Evolutionary conservation across 345 rosid species (phyloP).

Genomic region (Eucalyptus erythrocorys): DNA sequence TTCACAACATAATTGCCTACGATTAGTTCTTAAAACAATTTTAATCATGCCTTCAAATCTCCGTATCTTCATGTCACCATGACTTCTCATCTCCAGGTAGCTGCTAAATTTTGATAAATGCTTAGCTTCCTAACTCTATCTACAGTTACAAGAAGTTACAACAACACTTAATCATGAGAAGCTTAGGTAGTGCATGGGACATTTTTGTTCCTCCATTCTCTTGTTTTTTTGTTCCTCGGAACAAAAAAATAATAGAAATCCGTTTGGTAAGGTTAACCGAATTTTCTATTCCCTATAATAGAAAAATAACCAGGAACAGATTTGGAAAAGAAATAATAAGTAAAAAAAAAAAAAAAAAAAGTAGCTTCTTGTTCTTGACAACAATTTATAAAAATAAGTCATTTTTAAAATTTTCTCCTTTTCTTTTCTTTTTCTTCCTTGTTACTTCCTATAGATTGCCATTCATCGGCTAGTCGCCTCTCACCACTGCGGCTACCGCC

Average conservation of each 20-base stretch:
- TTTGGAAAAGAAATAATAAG: too few species aligned
- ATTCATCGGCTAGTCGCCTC: fast-evolving
- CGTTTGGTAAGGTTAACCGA: fast-evolving
- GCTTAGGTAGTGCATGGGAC: not conserved
- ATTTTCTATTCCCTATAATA: too few species aligned
- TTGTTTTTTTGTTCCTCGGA: fast-evolving
- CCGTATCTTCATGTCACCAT: not conserved
- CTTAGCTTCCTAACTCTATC: not conserved
- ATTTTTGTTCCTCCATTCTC: too few species aligned
- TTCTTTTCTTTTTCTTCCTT: too few species aligned
- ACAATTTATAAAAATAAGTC: too few species aligned
- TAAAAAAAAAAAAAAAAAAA: too few species aligned
- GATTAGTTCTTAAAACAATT: too few species aligned
- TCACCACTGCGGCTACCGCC: fast-evolving
- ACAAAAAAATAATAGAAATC: fast-evolving
- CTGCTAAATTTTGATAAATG: not conserved
- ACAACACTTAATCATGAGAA: not conserved
- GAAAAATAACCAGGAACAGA: too few species aligned
- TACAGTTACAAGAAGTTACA: not conserved
- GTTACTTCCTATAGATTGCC: fast-evolving
- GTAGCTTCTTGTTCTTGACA: fast-evolving
- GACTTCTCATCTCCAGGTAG: not conserved
- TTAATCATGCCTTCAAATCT: too few species aligned
- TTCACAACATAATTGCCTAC: too few species aligned
- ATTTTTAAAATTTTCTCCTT: fast-evolving